Evolutionary conservation across 345 rosid species (phyloP), one percentile per base, ranked within the genome.

Genomic region (Aquilaria yunnanensis): DNA sequence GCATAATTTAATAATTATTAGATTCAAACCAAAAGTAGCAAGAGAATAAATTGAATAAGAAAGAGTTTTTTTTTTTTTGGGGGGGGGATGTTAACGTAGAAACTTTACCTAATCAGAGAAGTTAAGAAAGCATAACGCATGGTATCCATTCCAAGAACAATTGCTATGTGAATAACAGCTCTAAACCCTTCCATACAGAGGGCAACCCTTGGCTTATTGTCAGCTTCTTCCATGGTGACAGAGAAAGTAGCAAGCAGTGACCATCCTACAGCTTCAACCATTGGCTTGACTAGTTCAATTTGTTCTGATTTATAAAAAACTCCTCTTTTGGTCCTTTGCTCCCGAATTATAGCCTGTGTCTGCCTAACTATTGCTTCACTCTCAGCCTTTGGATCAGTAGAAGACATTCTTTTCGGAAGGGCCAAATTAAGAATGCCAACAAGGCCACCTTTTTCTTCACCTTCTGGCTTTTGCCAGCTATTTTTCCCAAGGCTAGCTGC

Each of bases 251-350:
- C 97, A 61, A 90, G 96, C 67, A 88, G 70, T 52, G 97, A 88
- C 97, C 97, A 90, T 51, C 96, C 97, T 68, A 90, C 91, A 41
- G 97, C 96, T 71, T 90, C 97, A 68, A 90, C 91, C 96, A 90
- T 88, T 61, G 97, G 97, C 80, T 85, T 84, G 69, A 88, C 78
- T 29, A 90, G 79, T 66, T 88, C 93, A 55, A 84, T 81, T 64
- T 81, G 83, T 57, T 85, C 77, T 43, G 85, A 81, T 34, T 87
- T 81, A 70, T 86, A 81, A 73, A 90, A 88, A 72, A 88, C 82
- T 68, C 96, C 97, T 82, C 93, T 80, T 76, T 83, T 86, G 63
- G 72, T 83, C 70, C 93, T 89, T 70, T 85, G 80, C 72, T 84
- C 81, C 57, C 89, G 82, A 70, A 90, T 82, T 75, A 90, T 85